phyloP scores from a whole-genome alignment of 2,329 filamentous ascomycete species.

The Penicillium rolfsii region DNA sequence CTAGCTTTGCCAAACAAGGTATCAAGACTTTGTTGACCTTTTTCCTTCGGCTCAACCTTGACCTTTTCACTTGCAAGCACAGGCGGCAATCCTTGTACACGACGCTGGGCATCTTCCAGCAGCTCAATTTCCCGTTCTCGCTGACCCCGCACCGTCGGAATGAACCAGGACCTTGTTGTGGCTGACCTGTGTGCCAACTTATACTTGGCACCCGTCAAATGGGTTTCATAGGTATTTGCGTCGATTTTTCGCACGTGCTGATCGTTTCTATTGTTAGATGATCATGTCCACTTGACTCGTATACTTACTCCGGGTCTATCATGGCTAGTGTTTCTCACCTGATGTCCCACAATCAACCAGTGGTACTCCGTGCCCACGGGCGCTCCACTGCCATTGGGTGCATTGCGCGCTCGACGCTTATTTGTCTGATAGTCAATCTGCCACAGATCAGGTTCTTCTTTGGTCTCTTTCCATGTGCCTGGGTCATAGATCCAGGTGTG shows the following conservation, averaged over 20 bases:
- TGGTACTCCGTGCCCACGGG: constrained; percentile 42
- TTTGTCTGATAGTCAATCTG: constrained; percentile 38
- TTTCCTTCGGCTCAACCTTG: constrained; percentile 36
- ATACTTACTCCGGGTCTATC: too few species aligned
- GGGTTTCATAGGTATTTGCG: constrained; percentile 43
- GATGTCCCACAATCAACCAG: constrained; percentile 41
- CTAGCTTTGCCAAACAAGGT: constrained; percentile 31
- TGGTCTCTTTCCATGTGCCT: constrained; percentile 43
- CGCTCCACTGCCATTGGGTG: constrained; percentile 40
- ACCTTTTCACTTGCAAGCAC: constrained; percentile 39
- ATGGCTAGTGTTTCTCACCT: constrained; percentile 24
- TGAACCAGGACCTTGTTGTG: constrained; percentile 37
- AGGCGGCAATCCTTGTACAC: constrained; percentile 39
- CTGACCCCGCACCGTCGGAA: constrained; percentile 41
- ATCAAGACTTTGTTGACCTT: constrained; percentile 39
- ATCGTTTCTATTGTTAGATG: background rate
- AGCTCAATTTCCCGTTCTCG: constrained; percentile 39
- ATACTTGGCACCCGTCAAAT: constrained; percentile 40
- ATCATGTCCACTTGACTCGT: background rate
- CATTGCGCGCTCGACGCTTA: constrained; percentile 37
- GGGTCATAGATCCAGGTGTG: constrained; percentile 44
- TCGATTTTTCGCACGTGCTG: constrained; percentile 43
- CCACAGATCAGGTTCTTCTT: constrained; percentile 42
- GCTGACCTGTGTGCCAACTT: constrained; percentile 41
- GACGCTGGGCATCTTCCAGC: constrained; percentile 39